Base-by-base conservation (phyloP, 1,284 basidiomycete genomes). In the Fomitopsis pinicola region DNA sequence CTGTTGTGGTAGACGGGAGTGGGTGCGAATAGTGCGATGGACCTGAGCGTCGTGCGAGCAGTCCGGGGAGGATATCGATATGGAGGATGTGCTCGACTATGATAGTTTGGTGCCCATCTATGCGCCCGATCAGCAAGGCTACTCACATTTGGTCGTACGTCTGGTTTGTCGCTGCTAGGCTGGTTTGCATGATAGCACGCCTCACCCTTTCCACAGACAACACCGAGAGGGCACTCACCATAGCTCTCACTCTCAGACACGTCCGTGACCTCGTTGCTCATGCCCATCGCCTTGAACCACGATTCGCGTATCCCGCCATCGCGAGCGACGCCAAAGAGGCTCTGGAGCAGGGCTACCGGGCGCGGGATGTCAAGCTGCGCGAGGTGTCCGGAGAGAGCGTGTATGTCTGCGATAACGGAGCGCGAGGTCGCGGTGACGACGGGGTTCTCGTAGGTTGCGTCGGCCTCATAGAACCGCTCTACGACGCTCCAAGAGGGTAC, bases 381-480 rank as follows among this genome's bases (percentile, higher is more conserved):
- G 38, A 88, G 73, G 45, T 82, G 82, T 22, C 78, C 80, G 8
- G 85, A 81, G 58, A 90, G 76, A 36, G 78, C 71, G 67, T 88
- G 82, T 17, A 91, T 85, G 67, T 91, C 87, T 53, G 83, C 78
- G 62, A 91, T 89, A 55, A 89, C 77, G 42, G 82, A 79, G 53
- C 87, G 84, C 33, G 89, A 89, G 1, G 84, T 88, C 48, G 88
- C 88, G 33, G 88, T 91, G 40, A 91, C 69, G 63, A 89, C 71
- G 5, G 89, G 89, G 68, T 91, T 91, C 73, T 91, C 89, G 68
- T 91, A 91, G 63, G 86, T 80, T 60, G 89, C 89, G 71, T 82
- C 83, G 22, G 85, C 66, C 70, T 91, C 89, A 67, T 91, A 91
- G 66, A 86, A 84, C 59, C 81, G 78, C 66, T 84, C 82, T 1